These are phyloP conservation scores for Linum trigynum DNA, from an alignment of 345 rosid species.

Conservation along the genomic window DNA sequence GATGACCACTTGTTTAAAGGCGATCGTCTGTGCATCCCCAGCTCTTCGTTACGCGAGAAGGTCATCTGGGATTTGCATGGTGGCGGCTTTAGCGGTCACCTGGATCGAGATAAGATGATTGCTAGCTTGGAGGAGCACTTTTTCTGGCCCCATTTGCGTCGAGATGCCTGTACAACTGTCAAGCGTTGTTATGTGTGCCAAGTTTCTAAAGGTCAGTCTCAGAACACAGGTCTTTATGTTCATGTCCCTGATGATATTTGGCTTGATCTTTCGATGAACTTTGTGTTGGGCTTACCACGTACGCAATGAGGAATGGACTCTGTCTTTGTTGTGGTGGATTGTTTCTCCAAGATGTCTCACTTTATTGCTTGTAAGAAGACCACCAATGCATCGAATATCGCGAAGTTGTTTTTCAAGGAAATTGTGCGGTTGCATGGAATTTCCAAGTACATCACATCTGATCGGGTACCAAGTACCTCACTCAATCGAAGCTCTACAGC, in stretches of 20 bases:
- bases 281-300: no score
- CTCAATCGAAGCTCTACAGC: background rate
- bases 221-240: background rate
- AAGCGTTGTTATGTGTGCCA: background rate
- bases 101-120: background rate
- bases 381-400: no score
- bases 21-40: constrained; percentile 2
- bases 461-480: background rate
- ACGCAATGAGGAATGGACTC: background rate
- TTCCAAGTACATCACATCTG: no score
- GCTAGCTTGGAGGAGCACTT: background rate
- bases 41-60: background rate
- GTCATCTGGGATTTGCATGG: background rate
- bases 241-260: background rate
- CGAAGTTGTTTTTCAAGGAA: no score
- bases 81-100: background rate
- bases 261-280: no score
- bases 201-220: no score
- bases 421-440: no score
- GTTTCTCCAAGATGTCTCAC: no score
- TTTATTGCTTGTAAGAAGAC: no score
- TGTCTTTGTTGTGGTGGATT: background rate
- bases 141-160: background rate
- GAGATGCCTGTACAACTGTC: background rate
- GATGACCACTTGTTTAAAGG: background rate